A percentile compares a stretch with the other conserved stretches of the same genome.
Evolutionary conservation across 371 early-diverging fungal genomes (phyloP).

Genomic region (Apophysomyces ossiformis): DNA sequence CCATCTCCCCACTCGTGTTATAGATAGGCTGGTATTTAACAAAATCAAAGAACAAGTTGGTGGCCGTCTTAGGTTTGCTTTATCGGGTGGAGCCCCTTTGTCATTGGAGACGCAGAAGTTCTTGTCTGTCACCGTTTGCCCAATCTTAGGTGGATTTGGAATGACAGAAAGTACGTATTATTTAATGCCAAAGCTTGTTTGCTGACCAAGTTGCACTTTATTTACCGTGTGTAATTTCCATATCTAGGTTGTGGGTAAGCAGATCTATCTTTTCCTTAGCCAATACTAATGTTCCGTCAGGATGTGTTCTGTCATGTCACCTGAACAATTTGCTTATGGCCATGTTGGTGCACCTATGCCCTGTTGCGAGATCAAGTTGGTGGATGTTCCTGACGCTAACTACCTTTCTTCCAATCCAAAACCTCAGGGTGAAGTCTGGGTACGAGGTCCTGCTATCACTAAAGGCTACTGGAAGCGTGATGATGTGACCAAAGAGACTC

Average conservation of each 20-base stretch:
- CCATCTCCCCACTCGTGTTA: constrained; percentile 69
- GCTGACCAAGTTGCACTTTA: neutral
- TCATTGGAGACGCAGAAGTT: constrained; percentile 85
- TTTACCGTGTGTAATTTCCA: neutral
- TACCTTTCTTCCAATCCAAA: constrained; percentile 76
- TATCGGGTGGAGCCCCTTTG: constrained; percentile 96
- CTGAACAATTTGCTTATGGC: constrained; percentile 66
- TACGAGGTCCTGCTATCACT: constrained; percentile 81
- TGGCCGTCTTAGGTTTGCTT: constrained; percentile 85
- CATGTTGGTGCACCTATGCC: constrained; percentile 87
- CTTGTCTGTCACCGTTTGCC: constrained; percentile 81
- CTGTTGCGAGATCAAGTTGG: constrained; percentile 89
- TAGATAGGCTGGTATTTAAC: constrained; percentile 89
- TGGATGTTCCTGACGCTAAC: constrained; percentile 83
- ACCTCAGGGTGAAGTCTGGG: constrained; percentile 90
- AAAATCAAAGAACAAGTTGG: constrained; percentile 92
- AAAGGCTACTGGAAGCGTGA: constrained; percentile 75
- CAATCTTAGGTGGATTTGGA: constrained; percentile 92
- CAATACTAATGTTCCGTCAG: constrained; percentile 26
- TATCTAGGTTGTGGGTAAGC: constrained; percentile 46
- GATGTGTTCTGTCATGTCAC: constrained; percentile 70
- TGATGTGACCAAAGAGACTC: constrained; percentile 72
- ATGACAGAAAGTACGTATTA: constrained; percentile 59
- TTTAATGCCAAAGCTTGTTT: neutral
- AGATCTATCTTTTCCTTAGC: neutral